Evolutionary conservation across 169 alveolate genomes (phyloP), one percentile per base, ranked within the genome.

Genomic region (Cryptosporidium sp.): DNA sequence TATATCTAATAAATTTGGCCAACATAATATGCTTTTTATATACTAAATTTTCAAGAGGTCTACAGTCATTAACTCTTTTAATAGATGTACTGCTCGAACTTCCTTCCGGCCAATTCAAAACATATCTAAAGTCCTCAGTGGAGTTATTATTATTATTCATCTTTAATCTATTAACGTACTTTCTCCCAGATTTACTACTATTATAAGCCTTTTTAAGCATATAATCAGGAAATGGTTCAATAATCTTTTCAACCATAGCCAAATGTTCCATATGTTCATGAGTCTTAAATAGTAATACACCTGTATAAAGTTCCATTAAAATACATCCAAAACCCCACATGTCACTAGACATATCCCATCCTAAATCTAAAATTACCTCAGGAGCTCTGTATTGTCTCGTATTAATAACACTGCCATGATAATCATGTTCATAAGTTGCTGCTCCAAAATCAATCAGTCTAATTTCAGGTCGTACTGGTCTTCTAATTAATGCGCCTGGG

Each of bases 341-440:
- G 93, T 98, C 99, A 92, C 98, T 95, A 58, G 96, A 93, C 87
- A 93, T 95, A 84, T 96, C 95, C 99, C 99, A 98, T 52, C 97
- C 97, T 48, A 95, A 71, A 89, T 96, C 97, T 71, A 98, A 86
- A 41, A 98, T 97, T 16, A 98, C 99, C 91, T 98, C 99, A 1
- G 99, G 99, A 18, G 99, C 98, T 58, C 99, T 91, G 92, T 98
- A 98, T 70, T 98, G 99, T 67, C 99, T 91, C 9, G 99, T 98
- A 92, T 98, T 98, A 50, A 98, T 98, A 70, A 97, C 96, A 41
- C 98, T 93, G 43, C 98, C 96, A 91, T 98, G 99, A 85, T 97
- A 97, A 71, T 98, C 99, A 84, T 93, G 95, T 84, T 94, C 97
- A 92, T 95, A 97, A 2, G 99, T 98, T 10, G 99, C 99, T 39